Evolutionary conservation across 176 grass and related monocot species (phyloP).

Genomic region (Zea mays): DNA sequence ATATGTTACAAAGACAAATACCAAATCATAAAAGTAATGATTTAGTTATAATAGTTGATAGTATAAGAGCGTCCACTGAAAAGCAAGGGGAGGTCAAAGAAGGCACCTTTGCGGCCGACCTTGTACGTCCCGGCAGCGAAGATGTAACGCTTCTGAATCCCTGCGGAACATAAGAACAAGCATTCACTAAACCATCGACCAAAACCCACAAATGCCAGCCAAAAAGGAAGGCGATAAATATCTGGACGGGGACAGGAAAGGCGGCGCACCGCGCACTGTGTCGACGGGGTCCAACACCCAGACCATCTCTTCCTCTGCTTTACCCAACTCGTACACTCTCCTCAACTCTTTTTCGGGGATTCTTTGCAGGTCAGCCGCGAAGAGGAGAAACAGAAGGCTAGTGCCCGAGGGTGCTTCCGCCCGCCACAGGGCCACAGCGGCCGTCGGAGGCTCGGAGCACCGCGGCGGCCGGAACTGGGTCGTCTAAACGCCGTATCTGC

Average conservation of each 20-base stretch:
- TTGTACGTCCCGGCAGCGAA: constrained; percentile 79
- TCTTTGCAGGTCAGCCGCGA: not conserved
- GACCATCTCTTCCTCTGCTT: constrained; percentile 51
- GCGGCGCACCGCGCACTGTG: constrained; percentile 52
- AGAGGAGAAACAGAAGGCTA: not conserved
- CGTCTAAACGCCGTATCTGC: not conserved
- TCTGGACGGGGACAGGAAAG: not conserved
- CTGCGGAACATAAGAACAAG: constrained; percentile 39
- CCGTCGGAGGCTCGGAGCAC: not conserved
- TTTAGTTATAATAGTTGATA: too few species aligned
- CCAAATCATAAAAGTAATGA: too few species aligned
- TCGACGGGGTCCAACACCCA: constrained; percentile 70
- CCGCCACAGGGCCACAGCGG: constrained; percentile 4
- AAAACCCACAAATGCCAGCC: not conserved
- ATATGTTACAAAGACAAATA: too few species aligned
- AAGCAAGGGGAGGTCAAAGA: not conserved
- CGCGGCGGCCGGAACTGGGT: not conserved
- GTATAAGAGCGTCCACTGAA: not conserved
- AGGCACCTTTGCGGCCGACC: constrained; percentile 88
- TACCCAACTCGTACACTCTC: not conserved
- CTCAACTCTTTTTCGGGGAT: not conserved
- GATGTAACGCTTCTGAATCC: constrained; percentile 70
- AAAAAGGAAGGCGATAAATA: not conserved
- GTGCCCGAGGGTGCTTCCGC: constrained; percentile 14
- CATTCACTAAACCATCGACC: constrained; percentile 16